These are phyloP conservation scores for Tylopilus orsonianus DNA, from an alignment of 1,284 basidiomycete species.

Conservation along the genomic window DNA sequence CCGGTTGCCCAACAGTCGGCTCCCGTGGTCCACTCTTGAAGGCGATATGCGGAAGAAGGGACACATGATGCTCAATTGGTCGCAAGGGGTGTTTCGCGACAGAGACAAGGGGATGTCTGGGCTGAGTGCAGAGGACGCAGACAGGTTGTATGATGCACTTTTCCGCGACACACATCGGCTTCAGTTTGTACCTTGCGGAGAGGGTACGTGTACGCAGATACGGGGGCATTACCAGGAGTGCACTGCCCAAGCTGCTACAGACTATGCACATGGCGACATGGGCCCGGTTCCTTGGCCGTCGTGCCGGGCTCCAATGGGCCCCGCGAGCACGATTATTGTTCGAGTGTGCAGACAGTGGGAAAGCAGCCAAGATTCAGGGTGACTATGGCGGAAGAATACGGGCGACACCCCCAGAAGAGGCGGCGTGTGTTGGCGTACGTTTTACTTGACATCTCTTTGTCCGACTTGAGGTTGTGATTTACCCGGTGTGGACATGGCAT, in stretches of 20 bases:
- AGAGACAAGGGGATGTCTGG: conserved; percentile 8
- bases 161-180: conserved; percentile 2
- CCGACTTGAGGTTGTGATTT: no score
- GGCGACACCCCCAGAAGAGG: no score
- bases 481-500: no score
- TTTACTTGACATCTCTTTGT: no score
- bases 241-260: background rate
- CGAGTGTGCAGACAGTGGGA: no score
- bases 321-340: background rate
- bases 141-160: conserved; percentile 7
- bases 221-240: background rate
- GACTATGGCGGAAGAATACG: no score
- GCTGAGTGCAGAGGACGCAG: conserved; percentile 4
- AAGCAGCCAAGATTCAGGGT: no score
- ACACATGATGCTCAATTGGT: conserved; percentile 14
- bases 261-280: background rate
- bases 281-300: background rate
- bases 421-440: no score
- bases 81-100: background rate
- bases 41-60: background rate
- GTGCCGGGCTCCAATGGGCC: background rate
- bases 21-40: conserved; percentile 17
- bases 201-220: background rate
- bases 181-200: background rate
- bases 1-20: conserved; percentile 1